Conservation (phyloP, 345 rosid species). For the Carallia brachiata region DNA sequence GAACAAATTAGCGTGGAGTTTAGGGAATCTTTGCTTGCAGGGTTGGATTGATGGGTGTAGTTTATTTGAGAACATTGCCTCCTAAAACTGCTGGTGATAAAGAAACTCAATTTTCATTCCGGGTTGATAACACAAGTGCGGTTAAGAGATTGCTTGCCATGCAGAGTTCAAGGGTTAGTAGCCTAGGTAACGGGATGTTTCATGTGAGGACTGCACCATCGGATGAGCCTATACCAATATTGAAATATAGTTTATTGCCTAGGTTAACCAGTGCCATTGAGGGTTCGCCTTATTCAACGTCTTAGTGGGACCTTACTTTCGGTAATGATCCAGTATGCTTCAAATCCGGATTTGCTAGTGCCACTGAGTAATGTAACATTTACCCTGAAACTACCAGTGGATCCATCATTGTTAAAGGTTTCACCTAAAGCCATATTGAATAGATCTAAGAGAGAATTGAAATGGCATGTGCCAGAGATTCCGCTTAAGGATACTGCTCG, state of each 20-base stretch:
- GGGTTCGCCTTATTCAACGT: conserved; percentile 80
- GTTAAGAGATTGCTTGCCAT: conserved; percentile 82
- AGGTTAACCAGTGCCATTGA: conserved; percentile 80
- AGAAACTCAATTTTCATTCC: conserved; percentile 91
- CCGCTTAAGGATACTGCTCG: conserved; percentile 72
- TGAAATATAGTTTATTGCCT: conserved; percentile 89
- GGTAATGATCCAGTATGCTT: conserved; percentile 91
- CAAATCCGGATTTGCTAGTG: conserved; percentile 68
- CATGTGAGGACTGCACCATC: conserved; percentile 89
- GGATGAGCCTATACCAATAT: conserved; percentile 81
- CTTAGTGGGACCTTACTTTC: conserved; percentile 91
- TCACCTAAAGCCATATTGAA: conserved; percentile 88
- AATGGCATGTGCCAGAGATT: conserved; percentile 88
- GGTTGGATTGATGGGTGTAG: conserved; percentile 90
- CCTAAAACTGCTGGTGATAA: conserved; percentile 65
- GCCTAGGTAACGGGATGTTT: conserved; percentile 85
- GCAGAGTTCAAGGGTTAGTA: conserved; percentile 71
- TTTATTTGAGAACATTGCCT: conserved; percentile 80
- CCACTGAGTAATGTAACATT: conserved; percentile 76
- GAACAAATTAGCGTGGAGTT: conserved; percentile 93
- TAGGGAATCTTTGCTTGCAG: conserved; percentile 92
- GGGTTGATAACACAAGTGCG: conserved; percentile 62
- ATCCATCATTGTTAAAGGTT: conserved; percentile 90
- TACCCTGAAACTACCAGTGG: conserved; percentile 83
- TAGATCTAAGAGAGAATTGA: conserved; percentile 81